Base-by-base conservation (phyloP, 2,329 filamentous ascomycete species). In the Aspergillus ibericus region DNA sequence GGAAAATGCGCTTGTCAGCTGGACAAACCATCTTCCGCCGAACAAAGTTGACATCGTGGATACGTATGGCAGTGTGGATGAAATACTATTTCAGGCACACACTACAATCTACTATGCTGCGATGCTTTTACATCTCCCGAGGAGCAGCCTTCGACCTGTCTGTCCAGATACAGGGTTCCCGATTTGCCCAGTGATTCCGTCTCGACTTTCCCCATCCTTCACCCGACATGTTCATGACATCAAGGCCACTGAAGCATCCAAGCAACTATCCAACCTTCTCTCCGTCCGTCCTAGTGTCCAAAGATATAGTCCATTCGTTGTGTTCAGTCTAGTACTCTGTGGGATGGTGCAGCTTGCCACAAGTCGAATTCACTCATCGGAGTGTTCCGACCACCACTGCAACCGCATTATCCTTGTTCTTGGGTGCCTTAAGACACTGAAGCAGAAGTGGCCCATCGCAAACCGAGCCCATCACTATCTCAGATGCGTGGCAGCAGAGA, bases 121-220 rank as follows among this genome's bases (percentile, higher is more conserved):
- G 0, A 90, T 93, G 69, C 83, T 92, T 58, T 82, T 93, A 16
- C 90, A 93, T 70, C 85, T 92, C 56, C 90, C 89, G 2, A 84
- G 88, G 61, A 92, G 89, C n/a, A 88, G 90, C 66, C 81, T 93
- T 12, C 71, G 67, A 20, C 64, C 68, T 6, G 63, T 66, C 4
- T 53, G 72, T 4, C 62, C 70, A 2, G 66, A 69, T 10, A 38
- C 40, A 7, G 56, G 35, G 5, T 35, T 34, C 18, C 32, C 49
- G 2, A 50, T 58, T 15, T 54, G 29, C 55, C 65, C 18, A 57
- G 68, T 34, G 61, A 69, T 48, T 57, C 62, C 44, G 66, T 70
- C 54, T 70, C 71, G 65, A 64, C 71, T 73, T 9, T 68, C 72
- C 1, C 68, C 71, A 2, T 70, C 72, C 1, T 67, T 70, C 22